Base-by-base conservation (phyloP, 2,329 filamentous ascomycete genomes). In the Anthostomella pinea region DNA sequence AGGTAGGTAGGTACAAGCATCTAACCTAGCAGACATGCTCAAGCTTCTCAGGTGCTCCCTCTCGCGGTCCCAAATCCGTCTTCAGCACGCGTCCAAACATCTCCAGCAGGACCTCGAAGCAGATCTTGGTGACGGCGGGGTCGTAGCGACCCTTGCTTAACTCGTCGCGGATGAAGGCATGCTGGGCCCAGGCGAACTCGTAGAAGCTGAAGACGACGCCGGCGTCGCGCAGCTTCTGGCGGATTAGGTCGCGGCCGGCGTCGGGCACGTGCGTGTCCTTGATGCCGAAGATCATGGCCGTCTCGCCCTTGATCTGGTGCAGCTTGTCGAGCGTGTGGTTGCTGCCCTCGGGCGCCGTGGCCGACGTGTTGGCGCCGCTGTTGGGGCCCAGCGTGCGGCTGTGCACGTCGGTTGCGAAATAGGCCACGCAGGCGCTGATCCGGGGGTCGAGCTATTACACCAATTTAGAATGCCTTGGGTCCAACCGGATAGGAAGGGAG, bases 341-440 rank as follows among this genome's bases (percentile, higher is more conserved):
- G 53, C 67, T 72, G 50, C 53, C 43, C 16, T 55, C 47, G 1
- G 67, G 59, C 2, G 56, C 58, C 6, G 66, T 43, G 1, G 57
- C 30, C 18, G 70, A 69, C 30, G 63, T 60, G 61, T 76, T 63
- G 77, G 48, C 77, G 67, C 41, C 54, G 8, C 54, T 34, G 55
- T 74, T 50, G 4, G 78, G 75, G 16, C 88, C 91, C 1, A 97
- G 75, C 7, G 83, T 87, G 39, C 78, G 75, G 46, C 72, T 79
- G 68, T 96, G 91, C 34, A 96, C 81, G 66, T 96, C 91, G 6
- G 90, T 96, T 7, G 87, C 88, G 64, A 96, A 96, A 69, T 89
- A 97, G 60, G 87, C 83, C 19, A 95, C 84, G 23, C 81, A 81
- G 19, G 87, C 86, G 24, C 75, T 73, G 40, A 96, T 78, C 38